Conservation (phyloP, 352 stramenopile genomes). For the Globisporangium lucens region DNA sequence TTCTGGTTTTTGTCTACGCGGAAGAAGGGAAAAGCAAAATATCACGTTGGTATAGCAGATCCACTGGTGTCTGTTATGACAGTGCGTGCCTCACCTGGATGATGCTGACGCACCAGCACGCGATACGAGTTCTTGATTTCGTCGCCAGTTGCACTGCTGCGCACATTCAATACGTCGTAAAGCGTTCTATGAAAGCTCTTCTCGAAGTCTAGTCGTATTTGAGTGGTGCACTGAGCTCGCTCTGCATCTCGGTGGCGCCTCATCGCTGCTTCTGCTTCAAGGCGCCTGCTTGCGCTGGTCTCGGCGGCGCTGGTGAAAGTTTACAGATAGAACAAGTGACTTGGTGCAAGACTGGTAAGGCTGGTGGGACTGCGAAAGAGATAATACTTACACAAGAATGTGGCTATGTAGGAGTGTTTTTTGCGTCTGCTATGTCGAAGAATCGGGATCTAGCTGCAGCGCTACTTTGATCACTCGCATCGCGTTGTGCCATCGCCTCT, state of each 20-base stretch:
- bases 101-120: conserved; percentile 1
- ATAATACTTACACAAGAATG: not conserved
- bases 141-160: not conserved
- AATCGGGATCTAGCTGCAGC: not conserved
- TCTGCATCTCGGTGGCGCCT: not conserved
- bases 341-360: not conserved
- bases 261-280: conserved; percentile 1
- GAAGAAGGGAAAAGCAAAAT: not conserved
- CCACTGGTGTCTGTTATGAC: not conserved
- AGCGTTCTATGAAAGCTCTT: not conserved
- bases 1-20: conserved; percentile 5
- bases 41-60: not conserved
- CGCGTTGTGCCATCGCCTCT: conserved; percentile 2
- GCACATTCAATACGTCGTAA: conserved; percentile 3
- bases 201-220: not conserved
- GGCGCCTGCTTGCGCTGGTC: not conserved
- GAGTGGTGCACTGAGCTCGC: not conserved
- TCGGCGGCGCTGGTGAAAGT: not conserved
- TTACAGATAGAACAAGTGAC: not conserved
- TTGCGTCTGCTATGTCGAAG: not conserved
- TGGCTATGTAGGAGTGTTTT: not conserved
- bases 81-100: conserved; percentile 1
- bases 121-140: conserved; percentile 6
- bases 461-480: conserved; percentile 3
- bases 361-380: not conserved